A percentile compares a stretch with the other conserved stretches of the same genome.
These are phyloP conservation scores for Macrolepiota albuminosa DNA, from an alignment of 768 basidiomycete species.

Conservation along the genomic window DNA sequence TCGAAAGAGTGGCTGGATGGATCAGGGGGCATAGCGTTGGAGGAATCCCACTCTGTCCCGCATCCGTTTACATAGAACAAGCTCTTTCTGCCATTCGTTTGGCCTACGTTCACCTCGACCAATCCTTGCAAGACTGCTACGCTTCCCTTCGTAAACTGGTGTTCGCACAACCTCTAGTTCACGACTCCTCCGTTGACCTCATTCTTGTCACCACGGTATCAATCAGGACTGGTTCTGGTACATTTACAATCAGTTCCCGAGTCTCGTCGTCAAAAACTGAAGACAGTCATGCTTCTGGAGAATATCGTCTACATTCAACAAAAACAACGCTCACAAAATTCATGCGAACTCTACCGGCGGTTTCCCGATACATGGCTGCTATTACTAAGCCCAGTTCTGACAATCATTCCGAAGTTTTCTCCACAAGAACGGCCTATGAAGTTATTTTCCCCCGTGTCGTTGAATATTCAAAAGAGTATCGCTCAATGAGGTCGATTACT, in stretches of 20 bases:
- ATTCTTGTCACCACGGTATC: conserved; percentile 36
- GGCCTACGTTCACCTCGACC: conserved; percentile 25
- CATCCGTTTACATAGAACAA: conserved; percentile 60
- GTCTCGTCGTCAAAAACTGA: conserved; percentile 21
- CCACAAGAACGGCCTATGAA: conserved; percentile 54
- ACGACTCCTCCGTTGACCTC: conserved; percentile 25
- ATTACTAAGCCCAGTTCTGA: conserved; percentile 24
- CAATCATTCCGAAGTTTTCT: conserved; percentile 41
- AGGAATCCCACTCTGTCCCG: conserved; percentile 55
- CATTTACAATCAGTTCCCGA: conserved; percentile 45
- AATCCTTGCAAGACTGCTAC: conserved; percentile 24
- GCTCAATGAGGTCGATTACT: conserved; percentile 49
- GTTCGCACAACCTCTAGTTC: conserved; percentile 54
- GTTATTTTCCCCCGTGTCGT: conserved; percentile 68
- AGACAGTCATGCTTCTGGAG: conserved; percentile 20
- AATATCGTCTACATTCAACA: conserved; percentile 32
- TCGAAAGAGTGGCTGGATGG: conserved; percentile 33
- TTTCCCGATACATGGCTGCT: conserved; percentile 28
- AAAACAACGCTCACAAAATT: conserved; percentile 33
- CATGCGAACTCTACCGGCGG: conserved; percentile 25
- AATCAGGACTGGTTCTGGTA: conserved; percentile 30
- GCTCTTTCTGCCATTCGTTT: conserved; percentile 41
- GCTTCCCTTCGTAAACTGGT: conserved; percentile 37
- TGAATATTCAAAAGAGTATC: conserved; percentile 54
- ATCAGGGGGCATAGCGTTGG: conserved; percentile 59